Evolutionary conservation across 805 yeast species (phyloP).

Genomic region (Metschnikowia bowlesiae): DNA sequence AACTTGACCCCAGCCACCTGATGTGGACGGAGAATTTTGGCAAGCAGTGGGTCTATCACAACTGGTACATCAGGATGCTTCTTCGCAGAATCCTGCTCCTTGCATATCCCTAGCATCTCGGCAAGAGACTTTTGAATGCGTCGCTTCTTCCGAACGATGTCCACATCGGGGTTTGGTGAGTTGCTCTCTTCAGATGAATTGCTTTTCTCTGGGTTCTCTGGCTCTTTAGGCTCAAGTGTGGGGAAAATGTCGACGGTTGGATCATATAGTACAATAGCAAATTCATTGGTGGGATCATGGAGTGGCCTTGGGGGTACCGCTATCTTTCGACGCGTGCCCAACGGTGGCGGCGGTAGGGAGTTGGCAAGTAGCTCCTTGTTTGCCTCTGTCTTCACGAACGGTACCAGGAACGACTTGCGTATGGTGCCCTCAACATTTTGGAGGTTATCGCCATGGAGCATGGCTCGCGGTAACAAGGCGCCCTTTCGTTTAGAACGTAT

Average conservation of each 20-base stretch:
- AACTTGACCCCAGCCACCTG: conserved; percentile 95
- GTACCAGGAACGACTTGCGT: conserved; percentile 54
- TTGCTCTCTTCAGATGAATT: conserved; percentile 7
- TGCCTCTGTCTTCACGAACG: conserved; percentile 42
- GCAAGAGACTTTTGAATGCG: conserved; percentile 63
- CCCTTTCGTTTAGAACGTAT: conserved; percentile 39
- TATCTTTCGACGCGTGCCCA: conserved; percentile 74
- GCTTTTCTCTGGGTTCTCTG: not conserved
- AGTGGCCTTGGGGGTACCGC: conserved; percentile 81
- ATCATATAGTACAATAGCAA: conserved; percentile 91
- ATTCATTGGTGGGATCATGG: conserved; percentile 92
- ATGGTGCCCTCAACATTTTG: conserved; percentile 34
- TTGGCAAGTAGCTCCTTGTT: conserved; percentile 28
- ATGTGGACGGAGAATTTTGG: conserved; percentile 87
- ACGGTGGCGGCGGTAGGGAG: conserved; percentile 64
- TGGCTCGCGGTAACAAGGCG: conserved; percentile 57
- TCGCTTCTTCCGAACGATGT: conserved; percentile 26
- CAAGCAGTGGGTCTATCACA: conserved; percentile 84
- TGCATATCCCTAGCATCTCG: conserved; percentile 72
- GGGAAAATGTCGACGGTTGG: conserved; percentile 76
- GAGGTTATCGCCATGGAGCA: conserved; percentile 34
- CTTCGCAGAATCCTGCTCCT: conserved; percentile 43
- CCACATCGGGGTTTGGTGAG: conserved; percentile 5
- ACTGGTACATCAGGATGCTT: conserved; percentile 87
- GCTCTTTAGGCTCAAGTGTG: conserved; percentile 23